Evolutionary conservation across 805 yeast species (phyloP).

Genomic region (Zygosaccharomyces kombuchaensis): DNA sequence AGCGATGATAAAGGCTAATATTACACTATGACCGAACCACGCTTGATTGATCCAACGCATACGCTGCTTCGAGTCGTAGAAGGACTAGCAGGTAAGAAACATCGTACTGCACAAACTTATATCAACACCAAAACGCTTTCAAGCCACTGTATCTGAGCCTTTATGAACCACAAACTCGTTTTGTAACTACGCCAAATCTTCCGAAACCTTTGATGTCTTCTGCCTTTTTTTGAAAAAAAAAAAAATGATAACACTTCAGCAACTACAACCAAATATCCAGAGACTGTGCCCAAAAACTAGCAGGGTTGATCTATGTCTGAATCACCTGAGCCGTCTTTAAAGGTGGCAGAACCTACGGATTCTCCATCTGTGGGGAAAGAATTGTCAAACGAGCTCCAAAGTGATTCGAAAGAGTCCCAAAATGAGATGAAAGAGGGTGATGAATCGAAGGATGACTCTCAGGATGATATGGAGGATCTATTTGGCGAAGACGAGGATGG

Average conservation of each 20-base stretch:
- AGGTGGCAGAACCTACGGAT: not conserved
- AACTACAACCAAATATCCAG: not conserved
- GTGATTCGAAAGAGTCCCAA: slow-evolving; percentile 1
- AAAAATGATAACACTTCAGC: not conserved
- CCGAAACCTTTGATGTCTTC: not conserved
- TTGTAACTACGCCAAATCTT: not conserved
- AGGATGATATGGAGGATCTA: slow-evolving; percentile 40
- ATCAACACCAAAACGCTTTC: not conserved
- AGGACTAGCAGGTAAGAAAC: not conserved
- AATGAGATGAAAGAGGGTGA: slow-evolving; percentile 2
- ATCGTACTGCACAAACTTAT: not conserved
- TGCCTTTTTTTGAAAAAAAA: not conserved
- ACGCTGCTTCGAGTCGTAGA: not conserved
- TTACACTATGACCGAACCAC: slow-evolving; percentile 3
- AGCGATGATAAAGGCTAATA: slow-evolving; percentile 8
- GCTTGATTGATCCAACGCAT: slow-evolving; percentile 8
- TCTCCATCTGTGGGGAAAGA: not conserved
- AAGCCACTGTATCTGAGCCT: not conserved
- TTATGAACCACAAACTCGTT: slow-evolving; percentile 1
- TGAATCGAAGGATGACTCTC: slow-evolving; percentile 19
- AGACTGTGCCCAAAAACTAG: not conserved
- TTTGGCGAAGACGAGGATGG: slow-evolving; percentile 38
- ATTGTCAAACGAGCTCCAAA: not conserved
- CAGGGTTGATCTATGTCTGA: not conserved
- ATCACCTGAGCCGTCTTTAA: slow-evolving; percentile 2